Percentiles rank a stretch among this genome's conserved stretches.
Evolutionary conservation across 208 protist species (phyloP).

Genomic region (Leptomonas pyrrhocoris): DNA sequence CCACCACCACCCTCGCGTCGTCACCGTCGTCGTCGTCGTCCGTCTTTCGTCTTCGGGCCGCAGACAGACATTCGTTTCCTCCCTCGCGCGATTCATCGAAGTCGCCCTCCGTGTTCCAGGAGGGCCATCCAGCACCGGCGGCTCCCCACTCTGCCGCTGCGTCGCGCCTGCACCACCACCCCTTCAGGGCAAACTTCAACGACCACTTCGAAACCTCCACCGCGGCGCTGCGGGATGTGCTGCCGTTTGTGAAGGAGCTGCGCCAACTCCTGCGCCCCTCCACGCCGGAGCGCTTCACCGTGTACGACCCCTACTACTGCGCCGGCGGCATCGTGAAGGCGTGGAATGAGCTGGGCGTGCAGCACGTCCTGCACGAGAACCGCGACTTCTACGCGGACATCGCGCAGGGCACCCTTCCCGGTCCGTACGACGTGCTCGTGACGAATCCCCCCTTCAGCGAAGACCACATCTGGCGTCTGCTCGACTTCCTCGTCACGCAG

Average conservation of each 20-base stretch:
- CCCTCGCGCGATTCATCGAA: too few species aligned
- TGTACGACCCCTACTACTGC: slow-evolving; percentile 93
- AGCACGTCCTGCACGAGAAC: slow-evolving; percentile 83
- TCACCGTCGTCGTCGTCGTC: too few species aligned
- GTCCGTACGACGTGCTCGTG: slow-evolving; percentile 75
- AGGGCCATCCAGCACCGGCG: neutral
- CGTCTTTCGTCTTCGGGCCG: too few species aligned
- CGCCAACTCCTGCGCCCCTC: slow-evolving; percentile 59
- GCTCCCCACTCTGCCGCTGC: neutral
- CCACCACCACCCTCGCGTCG: too few species aligned
- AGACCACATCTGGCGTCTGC: slow-evolving; percentile 69
- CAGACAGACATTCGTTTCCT: too few species aligned
- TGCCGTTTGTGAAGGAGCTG: slow-evolving; percentile 54
- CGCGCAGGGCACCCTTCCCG: slow-evolving; percentile 43
- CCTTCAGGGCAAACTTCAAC: slow-evolving; percentile 74
- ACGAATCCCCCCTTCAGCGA: slow-evolving; percentile 84
- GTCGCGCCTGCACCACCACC: slow-evolving; percentile 34
- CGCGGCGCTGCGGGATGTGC: slow-evolving; percentile 58
- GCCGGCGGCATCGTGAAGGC: slow-evolving; percentile 50
- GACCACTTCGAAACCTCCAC: slow-evolving; percentile 86
- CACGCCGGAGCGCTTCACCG: slow-evolving; percentile 49
- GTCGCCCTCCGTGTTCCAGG: neutral
- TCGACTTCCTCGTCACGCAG: slow-evolving; percentile 48
- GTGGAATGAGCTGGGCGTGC: slow-evolving; percentile 60
- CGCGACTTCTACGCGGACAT: slow-evolving; percentile 86